phyloP scores from a whole-genome alignment of 192 early-diverging fungal genomes.

The Thoreauomyces humboldtii region DNA sequence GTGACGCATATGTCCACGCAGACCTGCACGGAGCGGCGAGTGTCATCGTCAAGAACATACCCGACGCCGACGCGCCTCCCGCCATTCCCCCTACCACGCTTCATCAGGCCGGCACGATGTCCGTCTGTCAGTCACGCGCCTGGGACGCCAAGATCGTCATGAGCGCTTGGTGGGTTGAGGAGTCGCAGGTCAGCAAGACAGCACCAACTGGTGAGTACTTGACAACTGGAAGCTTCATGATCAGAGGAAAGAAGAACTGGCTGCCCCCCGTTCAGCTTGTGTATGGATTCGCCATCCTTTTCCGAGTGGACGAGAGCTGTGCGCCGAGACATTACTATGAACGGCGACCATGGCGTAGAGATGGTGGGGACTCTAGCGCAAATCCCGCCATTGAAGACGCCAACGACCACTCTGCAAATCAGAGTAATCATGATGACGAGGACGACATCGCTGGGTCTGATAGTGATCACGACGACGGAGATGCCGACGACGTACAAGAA shows the following conservation, averaged over 20 bases:
- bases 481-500: slow-evolving; percentile 15
- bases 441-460: not conserved
- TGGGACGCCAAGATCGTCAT: slow-evolving; percentile 98
- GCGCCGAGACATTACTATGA: slow-evolving; percentile 75
- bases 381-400: slow-evolving; percentile 16
- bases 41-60: slow-evolving; percentile 82
- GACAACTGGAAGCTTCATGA: slow-evolving; percentile 88
- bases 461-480: not conserved
- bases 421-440: not conserved
- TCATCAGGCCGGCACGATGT: slow-evolving; percentile 94
- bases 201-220: slow-evolving; percentile 91
- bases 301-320: slow-evolving; percentile 79
- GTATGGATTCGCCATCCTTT: slow-evolving; percentile 95
- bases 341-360: slow-evolving; percentile 49
- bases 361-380: not conserved
- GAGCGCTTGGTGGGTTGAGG: slow-evolving; percentile 90
- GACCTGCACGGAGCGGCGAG: slow-evolving; percentile 90
- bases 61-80: slow-evolving; percentile 8
- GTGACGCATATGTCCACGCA: slow-evolving; percentile 89
- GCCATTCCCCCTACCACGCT: slow-evolving; percentile 83
- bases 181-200: slow-evolving; percentile 83
- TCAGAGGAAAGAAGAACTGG: slow-evolving; percentile 91
- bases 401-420: slow-evolving; percentile 26
- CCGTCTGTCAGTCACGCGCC: slow-evolving; percentile 87
- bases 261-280: slow-evolving; percentile 90